phyloP scores from a whole-genome alignment of 108 stramenopile species.

The Conticribra guillardii region DNA sequence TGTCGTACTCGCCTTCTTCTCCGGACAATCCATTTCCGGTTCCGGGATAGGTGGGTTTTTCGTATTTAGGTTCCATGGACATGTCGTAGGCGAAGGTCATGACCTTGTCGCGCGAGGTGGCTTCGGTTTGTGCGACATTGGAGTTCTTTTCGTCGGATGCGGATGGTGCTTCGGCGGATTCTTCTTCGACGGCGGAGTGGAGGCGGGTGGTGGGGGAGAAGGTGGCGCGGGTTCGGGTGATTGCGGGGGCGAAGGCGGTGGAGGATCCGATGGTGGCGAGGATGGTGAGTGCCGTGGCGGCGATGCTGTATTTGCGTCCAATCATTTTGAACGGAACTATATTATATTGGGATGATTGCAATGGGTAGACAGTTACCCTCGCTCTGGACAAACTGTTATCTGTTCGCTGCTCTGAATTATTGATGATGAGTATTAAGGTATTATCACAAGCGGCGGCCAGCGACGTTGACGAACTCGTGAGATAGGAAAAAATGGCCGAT shows the following conservation, averaged over 20 bases:
- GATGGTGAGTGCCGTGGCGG: constrained; percentile 22
- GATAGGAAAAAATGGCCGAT: too few relatives aligned
- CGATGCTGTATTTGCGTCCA: constrained; percentile 19
- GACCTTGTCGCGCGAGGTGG: constrained; percentile 84
- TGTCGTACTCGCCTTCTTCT: constrained; percentile 84
- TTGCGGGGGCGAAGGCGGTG: constrained; percentile 30
- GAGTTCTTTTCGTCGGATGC: constrained; percentile 28
- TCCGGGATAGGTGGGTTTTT: constrained; percentile 90
- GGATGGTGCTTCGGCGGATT: constrained; percentile 6
- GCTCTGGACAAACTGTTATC: too few relatives aligned
- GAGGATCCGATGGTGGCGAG: background rate
- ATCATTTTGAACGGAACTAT: constrained; percentile 12
- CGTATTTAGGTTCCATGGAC: constrained; percentile 84
- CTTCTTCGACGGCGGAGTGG: constrained; percentile 30
- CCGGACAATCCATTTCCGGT: constrained; percentile 88
- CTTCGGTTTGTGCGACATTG: constrained; percentile 87
- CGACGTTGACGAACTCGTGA: too few relatives aligned
- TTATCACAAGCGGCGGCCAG: too few relatives aligned
- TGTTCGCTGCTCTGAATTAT: too few relatives aligned
- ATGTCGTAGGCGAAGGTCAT: constrained; percentile 94
- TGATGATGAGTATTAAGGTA: too few relatives aligned
- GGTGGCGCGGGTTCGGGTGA: too few relatives aligned
- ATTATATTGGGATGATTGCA: background rate
- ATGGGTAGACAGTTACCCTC: too few relatives aligned
- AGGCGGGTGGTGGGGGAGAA: constrained; percentile 18